phyloP scores from a whole-genome alignment of 352 stramenopile genomes.

The Aphanomyces astaci region DNA sequence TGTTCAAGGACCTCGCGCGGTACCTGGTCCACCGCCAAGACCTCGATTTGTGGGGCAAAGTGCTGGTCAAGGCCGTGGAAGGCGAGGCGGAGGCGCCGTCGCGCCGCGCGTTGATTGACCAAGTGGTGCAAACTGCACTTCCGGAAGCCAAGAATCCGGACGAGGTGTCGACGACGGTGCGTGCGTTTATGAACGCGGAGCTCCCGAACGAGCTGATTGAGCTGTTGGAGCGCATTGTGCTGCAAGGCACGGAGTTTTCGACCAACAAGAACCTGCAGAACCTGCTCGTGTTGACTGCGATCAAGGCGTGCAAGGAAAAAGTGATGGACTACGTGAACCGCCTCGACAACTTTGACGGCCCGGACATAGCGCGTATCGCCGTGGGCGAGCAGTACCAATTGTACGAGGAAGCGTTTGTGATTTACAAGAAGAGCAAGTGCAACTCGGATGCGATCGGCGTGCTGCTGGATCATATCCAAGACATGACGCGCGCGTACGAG shows the following conservation, averaged over 20 bases:
- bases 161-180: slow-evolving; percentile 99
- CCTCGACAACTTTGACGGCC: slow-evolving; percentile 99
- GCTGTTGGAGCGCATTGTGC: slow-evolving; percentile 98
- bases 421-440: slow-evolving; percentile 99
- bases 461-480: slow-evolving; percentile 93
- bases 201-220: slow-evolving; percentile 98
- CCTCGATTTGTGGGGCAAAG: slow-evolving; percentile 97
- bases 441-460: slow-evolving; percentile 92
- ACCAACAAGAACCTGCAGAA: slow-evolving; percentile 99
- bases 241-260: slow-evolving; percentile 99
- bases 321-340: slow-evolving; percentile 99
- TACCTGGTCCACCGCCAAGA: slow-evolving; percentile 99
- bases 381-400: slow-evolving; percentile 97
- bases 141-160: slow-evolving; percentile 98
- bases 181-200: slow-evolving; percentile 99
- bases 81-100: slow-evolving; percentile 86
- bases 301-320: slow-evolving; percentile 96
- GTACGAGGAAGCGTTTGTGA: slow-evolving; percentile 99
- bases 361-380: slow-evolving; percentile 98
- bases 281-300: slow-evolving; percentile 99
- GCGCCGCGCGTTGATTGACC: slow-evolving; percentile 96
- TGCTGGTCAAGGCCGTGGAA: slow-evolving; percentile 89
- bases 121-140: slow-evolving; percentile 99
- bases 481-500: slow-evolving; percentile 97
- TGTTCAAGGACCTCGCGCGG: slow-evolving; percentile 98